Evolutionary conservation across 202 grass and related monocot species (phyloP), one percentile per base, ranked within the genome.

Genomic region (Carex sylvatica): DNA sequence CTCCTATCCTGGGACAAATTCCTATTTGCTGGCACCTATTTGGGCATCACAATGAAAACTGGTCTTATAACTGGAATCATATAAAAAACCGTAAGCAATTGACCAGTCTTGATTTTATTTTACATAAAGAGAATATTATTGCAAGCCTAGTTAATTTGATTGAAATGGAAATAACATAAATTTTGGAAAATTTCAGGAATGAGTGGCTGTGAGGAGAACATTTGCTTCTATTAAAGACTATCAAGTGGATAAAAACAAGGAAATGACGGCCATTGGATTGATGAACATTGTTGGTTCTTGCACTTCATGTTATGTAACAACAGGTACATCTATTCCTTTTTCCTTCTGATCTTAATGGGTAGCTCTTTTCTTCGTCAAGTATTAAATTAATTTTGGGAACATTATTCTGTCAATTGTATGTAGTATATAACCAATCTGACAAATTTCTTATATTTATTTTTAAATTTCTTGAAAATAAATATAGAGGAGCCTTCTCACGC

Each of bases 281-380:
- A 98, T 98, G 95, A 98, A 98, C 86, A 84, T 98, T 44, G 92
- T 98, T 0, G 95, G 92, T 13, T 95, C 92, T 81, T 98, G 92
- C 62, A 98, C 92, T 88, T 98, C 95, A 9, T 98, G 95, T 77
- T 98, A 98, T 64, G 86, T 98, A 40, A 95, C 90, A 59, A 95
- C 95, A 90, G 95, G 95, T 93, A 40, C 7, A 83, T 60, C 18
- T 10, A 36, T 33, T 0, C 18, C 4, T 55, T 62, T 19, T 35
- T 3, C 9, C 19, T 36, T 36, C 35, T 0, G 5, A 36, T 5
- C 35, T 6, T 36, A 36, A 36, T 36, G 5, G 5, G 35, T 36
- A 36, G 4, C 35, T 36, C 35, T 36, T 36, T 36, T 36, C 35
- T 36, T 36, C 0, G 35, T 36, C 35, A 36, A 36, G 35, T 36